A percentile compares a stretch with the other conserved stretches of the same genome.
Conservation (phyloP, 164 flowering plant genomes). For the Houttuynia cordata region DNA sequence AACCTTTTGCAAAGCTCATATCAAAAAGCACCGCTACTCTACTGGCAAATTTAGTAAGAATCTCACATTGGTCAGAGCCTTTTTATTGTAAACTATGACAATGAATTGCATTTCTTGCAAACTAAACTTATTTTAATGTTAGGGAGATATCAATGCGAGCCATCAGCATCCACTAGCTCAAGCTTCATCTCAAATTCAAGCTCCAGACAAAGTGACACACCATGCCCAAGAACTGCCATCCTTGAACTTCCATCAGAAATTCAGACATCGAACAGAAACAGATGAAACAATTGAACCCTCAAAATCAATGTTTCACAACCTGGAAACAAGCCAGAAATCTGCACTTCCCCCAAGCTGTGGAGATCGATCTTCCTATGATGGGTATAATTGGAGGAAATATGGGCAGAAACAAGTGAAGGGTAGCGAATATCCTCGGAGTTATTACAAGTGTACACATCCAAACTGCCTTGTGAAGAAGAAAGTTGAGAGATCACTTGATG, state of each 20-base stretch:
- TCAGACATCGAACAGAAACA: constrained; percentile 18
- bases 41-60: constrained; percentile 68
- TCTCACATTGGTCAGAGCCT: background rate
- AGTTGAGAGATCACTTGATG: constrained; percentile 80
- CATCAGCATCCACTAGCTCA: constrained; percentile 22
- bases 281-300: constrained; percentile 18
- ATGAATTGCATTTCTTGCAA: background rate
- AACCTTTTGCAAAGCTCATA: constrained; percentile 78
- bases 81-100: background rate
- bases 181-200: constrained; percentile 20
- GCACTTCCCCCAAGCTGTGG: constrained; percentile 21
- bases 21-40: constrained; percentile 61
- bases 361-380: constrained; percentile 65
- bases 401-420: constrained; percentile 99
- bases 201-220: constrained; percentile 17
- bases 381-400: constrained; percentile 94
- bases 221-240: constrained; percentile 14
- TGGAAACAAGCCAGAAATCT: constrained; percentile 31
- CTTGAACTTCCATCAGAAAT: constrained; percentile 20
- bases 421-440: constrained; percentile 84
- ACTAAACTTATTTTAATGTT: constrained; percentile 8
- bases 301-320: constrained; percentile 17
- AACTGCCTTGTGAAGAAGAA: constrained; percentile 90
- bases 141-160: constrained; percentile 39
- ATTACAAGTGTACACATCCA: constrained; percentile 86